Evolutionary conservation across 2,329 filamentous ascomycete species (phyloP), one percentile per base, ranked within the genome.

Genomic region (Rutstroemia sp.): DNA sequence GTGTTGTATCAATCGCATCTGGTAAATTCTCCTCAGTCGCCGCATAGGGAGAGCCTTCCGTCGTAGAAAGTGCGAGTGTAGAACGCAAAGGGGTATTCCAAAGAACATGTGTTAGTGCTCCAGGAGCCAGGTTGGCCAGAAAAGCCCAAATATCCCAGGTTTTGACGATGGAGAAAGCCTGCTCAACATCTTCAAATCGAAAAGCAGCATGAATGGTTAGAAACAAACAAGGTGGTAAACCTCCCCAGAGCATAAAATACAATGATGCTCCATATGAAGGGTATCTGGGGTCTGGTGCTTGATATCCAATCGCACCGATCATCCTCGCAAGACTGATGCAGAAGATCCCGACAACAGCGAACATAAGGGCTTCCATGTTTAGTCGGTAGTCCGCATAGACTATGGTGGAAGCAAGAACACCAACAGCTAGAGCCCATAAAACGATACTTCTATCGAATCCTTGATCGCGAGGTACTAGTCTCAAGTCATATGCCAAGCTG

Each of bases 321-420:
- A 63, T 54, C 54, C 62, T 65, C 1, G 63, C 56, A 14, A 67
- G 49, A 57, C 64, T 67, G 41, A 58, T 52, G 14, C 66, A 54
- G 30, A 53, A 50, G 45, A 63, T 61, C 10, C 60, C 58, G 19
- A 53, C 52, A 4, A 66, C 14, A 19, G 62, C 57, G 48, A 61
- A 58, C 5, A 44, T 16, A 7, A 67, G 39, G 7, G 56, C 61
- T 23, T 54, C 46, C 3, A 51, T 19, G 38, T 64, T 59, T 7
- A 67, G 59, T 41, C 63, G 58, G 51, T 67, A 68, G 41, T 68
- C 66, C 14, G 62, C 54, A 14, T 54, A 57, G 7, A 67, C 47
- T 1, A 58, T 49, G 2, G 51, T 16, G 2, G 42, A 45, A 16
- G 57, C 17, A 44, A 52, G 58, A 8, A 59, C 6, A 14, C 59